A percentile compares a stretch with the other conserved stretches of the same genome.
phyloP scores from a whole-genome alignment of 2,329 filamentous ascomycete genomes.

The Cercospora nicotianae region DNA sequence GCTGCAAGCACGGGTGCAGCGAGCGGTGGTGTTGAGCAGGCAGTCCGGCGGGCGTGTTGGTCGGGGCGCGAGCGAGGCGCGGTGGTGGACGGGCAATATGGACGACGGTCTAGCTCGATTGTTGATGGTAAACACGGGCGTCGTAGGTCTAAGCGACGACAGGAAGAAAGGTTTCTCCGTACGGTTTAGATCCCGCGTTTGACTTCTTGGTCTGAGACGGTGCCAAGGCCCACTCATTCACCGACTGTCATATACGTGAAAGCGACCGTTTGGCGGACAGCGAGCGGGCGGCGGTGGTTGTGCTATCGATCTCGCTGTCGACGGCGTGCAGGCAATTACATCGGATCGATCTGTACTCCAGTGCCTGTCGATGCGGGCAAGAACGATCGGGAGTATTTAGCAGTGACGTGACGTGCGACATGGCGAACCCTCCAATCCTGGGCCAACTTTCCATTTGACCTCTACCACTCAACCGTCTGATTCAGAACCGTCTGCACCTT shows the following conservation, averaged over 20 bases:
- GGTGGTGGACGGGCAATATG: background rate
- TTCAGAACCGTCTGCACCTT: background rate
- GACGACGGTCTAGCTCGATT: background rate
- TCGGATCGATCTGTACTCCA: background rate
- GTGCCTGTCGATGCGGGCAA: background rate
- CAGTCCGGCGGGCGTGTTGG: background rate
- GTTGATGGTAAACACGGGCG: constrained; percentile 3
- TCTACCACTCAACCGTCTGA: constrained; percentile 5
- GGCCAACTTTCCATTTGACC: constrained; percentile 5
- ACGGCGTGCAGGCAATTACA: background rate
- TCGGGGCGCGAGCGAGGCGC: background rate
- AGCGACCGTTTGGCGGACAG: background rate
- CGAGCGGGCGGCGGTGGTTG: background rate
- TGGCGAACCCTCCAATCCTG: background rate
- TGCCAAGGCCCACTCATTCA: background rate
- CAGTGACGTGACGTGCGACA: constrained; percentile 3
- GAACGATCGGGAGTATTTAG: background rate
- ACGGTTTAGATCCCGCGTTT: background rate
- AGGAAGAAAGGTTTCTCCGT: background rate
- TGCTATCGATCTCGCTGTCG: constrained; percentile 1
- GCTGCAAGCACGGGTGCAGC: background rate
- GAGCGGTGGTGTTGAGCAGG: background rate
- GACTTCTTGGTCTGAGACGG: background rate
- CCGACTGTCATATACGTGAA: background rate
- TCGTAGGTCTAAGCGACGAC: background rate